Evolutionary conservation across 108 stramenopile species (phyloP).

Genomic region (Fragilaria radians): DNA sequence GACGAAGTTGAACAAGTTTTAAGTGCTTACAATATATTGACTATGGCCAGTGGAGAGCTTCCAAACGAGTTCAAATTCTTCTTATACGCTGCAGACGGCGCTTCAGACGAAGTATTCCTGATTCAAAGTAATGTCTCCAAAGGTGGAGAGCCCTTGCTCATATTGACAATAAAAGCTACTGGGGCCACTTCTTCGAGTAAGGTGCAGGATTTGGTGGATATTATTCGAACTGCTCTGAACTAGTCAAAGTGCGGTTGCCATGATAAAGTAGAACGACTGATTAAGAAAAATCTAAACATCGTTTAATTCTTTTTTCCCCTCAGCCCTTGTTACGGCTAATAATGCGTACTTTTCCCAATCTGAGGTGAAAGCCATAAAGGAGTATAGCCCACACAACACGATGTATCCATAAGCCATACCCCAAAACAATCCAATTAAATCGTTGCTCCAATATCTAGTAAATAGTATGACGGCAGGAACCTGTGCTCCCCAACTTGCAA

Average conservation of each 20-base stretch:
- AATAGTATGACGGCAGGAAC: constrained; percentile 67
- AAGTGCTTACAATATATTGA: constrained; percentile 38
- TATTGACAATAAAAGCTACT: constrained; percentile 54
- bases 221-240: not conserved
- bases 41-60: constrained; percentile 92
- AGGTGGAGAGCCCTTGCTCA: constrained; percentile 29
- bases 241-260: not conserved
- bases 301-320: constrained; percentile 6
- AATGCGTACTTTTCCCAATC: constrained; percentile 52
- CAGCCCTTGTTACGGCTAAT: constrained; percentile 32
- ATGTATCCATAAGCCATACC: constrained; percentile 58
- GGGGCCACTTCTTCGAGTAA: constrained; percentile 9
- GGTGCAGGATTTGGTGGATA: not conserved
- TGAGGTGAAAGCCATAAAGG: constrained; percentile 19
- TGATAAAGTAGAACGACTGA: not conserved
- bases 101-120: constrained; percentile 43
- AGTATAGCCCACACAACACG: constrained; percentile 29
- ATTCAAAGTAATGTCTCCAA: constrained; percentile 68
- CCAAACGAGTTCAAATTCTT: constrained; percentile 86
- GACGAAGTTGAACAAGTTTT: constrained; percentile 59
- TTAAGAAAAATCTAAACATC: too few relatives aligned
- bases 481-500: constrained; percentile 66
- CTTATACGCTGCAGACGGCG: constrained; percentile 67
- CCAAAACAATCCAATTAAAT: constrained; percentile 61
- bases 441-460: constrained; percentile 58